These are phyloP conservation scores for Phytophthora pinifolia DNA, from an alignment of 352 stramenopile species.

Conservation along the genomic window DNA sequence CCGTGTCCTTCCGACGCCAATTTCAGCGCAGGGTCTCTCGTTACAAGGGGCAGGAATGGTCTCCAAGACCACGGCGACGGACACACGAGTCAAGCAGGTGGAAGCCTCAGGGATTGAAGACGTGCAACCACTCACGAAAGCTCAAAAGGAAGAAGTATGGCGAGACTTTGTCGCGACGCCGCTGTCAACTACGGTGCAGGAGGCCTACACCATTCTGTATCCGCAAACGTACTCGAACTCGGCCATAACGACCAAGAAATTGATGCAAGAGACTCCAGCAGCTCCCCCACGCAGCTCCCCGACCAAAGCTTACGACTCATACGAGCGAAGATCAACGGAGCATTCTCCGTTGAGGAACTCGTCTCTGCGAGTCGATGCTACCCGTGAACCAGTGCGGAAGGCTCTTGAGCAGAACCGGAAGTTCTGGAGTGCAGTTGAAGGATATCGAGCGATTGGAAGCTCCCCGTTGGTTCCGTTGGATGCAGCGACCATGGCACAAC, in stretches of 20 bases:
- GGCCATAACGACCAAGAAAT: background rate
- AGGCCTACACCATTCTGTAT: slow-evolving; percentile 64
- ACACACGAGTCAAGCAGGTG: background rate
- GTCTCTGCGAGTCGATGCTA: slow-evolving; percentile 14
- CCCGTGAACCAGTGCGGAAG: slow-evolving; percentile 11
- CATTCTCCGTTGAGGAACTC: background rate
- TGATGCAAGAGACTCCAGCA: background rate
- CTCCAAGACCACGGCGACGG: slow-evolving; percentile 1
- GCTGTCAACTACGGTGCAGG: slow-evolving; percentile 45
- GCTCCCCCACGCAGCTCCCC: background rate
- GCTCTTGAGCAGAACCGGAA: slow-evolving; percentile 38
- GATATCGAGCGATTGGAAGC: slow-evolving; percentile 48
- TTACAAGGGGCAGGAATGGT: slow-evolving; percentile 21
- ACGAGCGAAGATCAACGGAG: too few relatives aligned
- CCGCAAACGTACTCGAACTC: slow-evolving; percentile 37
- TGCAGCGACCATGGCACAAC: slow-evolving; percentile 29
- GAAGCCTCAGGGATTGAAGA: slow-evolving; percentile 14
- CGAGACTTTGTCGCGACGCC: slow-evolving; percentile 35
- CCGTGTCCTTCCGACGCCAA: background rate
- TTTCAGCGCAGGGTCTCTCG: slow-evolving; percentile 6
- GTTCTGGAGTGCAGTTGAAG: slow-evolving; percentile 72
- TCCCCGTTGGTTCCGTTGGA: slow-evolving; percentile 40
- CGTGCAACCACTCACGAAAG: slow-evolving; percentile 28
- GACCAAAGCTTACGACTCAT: background rate
- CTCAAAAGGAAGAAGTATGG: slow-evolving; percentile 47